A percentile compares a stretch with the other conserved stretches of the same genome.
These are phyloP conservation scores for Botryotinia convoluta DNA, from an alignment of 2,329 filamentous ascomycete genomes.

Conservation along the genomic window DNA sequence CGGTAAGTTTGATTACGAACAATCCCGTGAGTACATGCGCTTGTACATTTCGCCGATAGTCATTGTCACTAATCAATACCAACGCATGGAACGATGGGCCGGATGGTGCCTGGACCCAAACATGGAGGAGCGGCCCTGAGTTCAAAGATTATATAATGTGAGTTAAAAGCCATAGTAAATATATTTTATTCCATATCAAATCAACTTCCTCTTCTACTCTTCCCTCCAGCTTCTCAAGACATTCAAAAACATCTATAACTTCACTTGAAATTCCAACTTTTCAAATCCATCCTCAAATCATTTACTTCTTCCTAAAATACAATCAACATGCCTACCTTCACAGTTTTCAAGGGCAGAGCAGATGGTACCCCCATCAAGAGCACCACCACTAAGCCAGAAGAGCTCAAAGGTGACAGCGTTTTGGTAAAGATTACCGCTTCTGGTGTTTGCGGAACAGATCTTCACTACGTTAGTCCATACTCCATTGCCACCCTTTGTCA, in stretches of 20 bases:
- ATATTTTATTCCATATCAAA: neutral
- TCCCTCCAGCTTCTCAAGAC: neutral
- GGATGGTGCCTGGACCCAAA: neutral
- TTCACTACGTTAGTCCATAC: conserved; percentile 19
- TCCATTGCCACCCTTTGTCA: neutral
- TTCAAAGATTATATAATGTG: conserved; percentile 9
- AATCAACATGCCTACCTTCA: conserved; percentile 23
- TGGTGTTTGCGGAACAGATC: conserved; percentile 25
- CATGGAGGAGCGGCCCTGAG: conserved; percentile 9
- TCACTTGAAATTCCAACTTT: neutral
- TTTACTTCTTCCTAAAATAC: neutral
- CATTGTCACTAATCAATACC: neutral
- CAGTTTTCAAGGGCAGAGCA: conserved; percentile 23
- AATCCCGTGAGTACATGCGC: neutral
- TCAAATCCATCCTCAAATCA: neutral
- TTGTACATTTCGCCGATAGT: neutral
- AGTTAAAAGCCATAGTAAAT: neutral
- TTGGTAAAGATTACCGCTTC: conserved; percentile 24
- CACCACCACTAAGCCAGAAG: conserved; percentile 22
- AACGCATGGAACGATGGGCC: neutral
- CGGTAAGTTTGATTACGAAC: neutral
- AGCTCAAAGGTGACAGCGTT: conserved; percentile 22
- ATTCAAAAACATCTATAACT: neutral
- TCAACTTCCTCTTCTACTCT: conserved; percentile 4
- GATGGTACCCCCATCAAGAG: conserved; percentile 17